Percentiles rank a stretch among this genome's conserved stretches.
Evolutionary conservation across 83 land plant genomes (phyloP).

Genomic region (Diphasiastrum complanatum): DNA sequence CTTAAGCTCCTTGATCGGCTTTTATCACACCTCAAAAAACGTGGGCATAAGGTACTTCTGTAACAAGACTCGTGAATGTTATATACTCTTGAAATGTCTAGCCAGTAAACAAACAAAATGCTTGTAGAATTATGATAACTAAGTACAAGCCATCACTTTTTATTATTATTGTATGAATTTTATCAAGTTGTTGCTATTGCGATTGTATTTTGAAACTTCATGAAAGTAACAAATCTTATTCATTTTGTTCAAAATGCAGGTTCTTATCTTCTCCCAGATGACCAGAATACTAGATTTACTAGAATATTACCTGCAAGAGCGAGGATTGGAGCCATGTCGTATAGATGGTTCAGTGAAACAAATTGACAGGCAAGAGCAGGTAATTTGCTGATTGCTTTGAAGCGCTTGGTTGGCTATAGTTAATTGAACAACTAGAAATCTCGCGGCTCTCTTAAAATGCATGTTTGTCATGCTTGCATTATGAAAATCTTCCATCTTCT

Average conservation of each 20-base stretch:
- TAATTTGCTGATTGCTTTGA: slow-evolving; percentile 10
- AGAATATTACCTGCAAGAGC: slow-evolving; percentile 71
- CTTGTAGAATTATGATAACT: too few species aligned
- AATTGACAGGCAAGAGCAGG: slow-evolving; percentile 67
- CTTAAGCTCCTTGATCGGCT: slow-evolving; percentile 70
- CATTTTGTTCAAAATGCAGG: slow-evolving; percentile 38
- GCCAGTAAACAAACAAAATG: neutral
- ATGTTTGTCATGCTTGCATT: too few species aligned
- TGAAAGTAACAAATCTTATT: neutral
- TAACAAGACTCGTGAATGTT: neutral
- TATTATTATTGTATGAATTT: neutral
- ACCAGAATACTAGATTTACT: slow-evolving; percentile 79
- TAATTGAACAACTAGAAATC: neutral
- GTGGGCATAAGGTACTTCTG: slow-evolving; percentile 65
- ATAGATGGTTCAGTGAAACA: slow-evolving; percentile 78
- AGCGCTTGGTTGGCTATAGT: neutral
- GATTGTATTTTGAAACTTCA: neutral
- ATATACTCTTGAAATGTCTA: neutral
- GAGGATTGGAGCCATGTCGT: slow-evolving; percentile 65
- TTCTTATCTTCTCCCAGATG: slow-evolving; percentile 82
- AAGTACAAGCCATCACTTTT: too few species aligned
- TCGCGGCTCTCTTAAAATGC: neutral
- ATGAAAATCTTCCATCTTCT: too few species aligned
- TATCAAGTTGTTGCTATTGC: neutral
- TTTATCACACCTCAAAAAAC: slow-evolving; percentile 37